Evolutionary conservation across 179 eudicot species (phyloP), one percentile per base, ranked within the genome.

Genomic region (Camellia oleifera): DNA sequence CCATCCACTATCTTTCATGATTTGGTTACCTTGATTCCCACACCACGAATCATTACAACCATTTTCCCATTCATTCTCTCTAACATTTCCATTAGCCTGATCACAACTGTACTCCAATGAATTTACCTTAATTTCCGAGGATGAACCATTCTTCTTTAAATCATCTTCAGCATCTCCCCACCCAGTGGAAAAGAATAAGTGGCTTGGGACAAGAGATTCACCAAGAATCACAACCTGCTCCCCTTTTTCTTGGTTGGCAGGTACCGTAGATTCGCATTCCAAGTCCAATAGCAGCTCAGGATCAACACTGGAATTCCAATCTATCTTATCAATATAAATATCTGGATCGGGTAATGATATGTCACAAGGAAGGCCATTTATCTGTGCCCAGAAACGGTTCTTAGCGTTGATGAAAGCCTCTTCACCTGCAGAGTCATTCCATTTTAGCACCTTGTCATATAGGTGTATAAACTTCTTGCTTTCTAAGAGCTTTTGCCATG

Each of bases 231-330:
- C 77, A 32, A 86, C 85, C 45, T 81, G 65, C 54, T 86, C 87
- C 7, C 72, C 81, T 15, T 80, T 68, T 20, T 81, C 82, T 1
- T 3, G 20, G 50, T 84, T 81, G 63, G 76, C 78, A n/a, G 77
- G 44, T 7, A 53, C 61, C 54, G 71, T 81, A 6, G 63, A 7
- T 45, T 81, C 86, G 52, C 79, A 65, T 50, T 91, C 92, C 46
- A 89, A 80, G 84, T 90, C 96, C 52, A 63, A 50, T n/a, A 89
- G 52, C 58, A 90, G 86, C 75, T 85, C 83, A 1, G 84, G 89
- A 62, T 93, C 94, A 53, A 88, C 78, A 32, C 79, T 11, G 7
- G 86, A 75, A 58, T 92, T 69, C 97, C 98, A 95, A 71, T 95
- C 89, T 8, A 95, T 75, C 32, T 90, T 64, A 65, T 93, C 94